Evolutionary conservation across 2,329 filamentous ascomycete genomes (phyloP), one percentile per base, ranked within the genome.

Genomic region (Bertia moriformis): DNA sequence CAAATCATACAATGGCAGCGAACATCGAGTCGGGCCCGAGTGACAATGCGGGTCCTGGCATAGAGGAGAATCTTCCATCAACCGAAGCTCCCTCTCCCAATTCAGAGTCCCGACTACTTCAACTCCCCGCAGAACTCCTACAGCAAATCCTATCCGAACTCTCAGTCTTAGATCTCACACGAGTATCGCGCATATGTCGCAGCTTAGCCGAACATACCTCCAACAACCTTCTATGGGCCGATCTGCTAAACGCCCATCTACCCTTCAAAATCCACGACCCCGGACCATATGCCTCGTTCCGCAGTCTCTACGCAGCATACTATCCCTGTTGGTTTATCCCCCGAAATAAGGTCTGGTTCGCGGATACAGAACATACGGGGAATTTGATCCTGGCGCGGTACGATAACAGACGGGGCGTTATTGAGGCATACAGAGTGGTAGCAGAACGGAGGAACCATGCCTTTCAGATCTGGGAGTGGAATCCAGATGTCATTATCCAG

Each of bases 261-360:
- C 22, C 22, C 7, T 10, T 27, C n/a, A 7, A 7, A n/a, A n/a
- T 27, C 22, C 7, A 7, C 7, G 22, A 27, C 22, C 22, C 22
- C 7, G 22, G 22, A 7, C 22, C n/a, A 10, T 27, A 10, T n/a
- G 7, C 22, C 7, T 27, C 22, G n/a, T 27, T 27, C 22, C 22
- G 22, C n/a, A 7, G 22, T 27, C 22, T 27, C 3, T 78, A 71
- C 50, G 58, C 65, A 33, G 60, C 67, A 19, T 69, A 76, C 46
- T 60, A 75, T 44, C 71, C 73, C 0, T 71, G 69, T 49, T 78
- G 74, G 75, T 78, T 78, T 46, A 61, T 80, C 2, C 57, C 68
- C 1, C 59, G 61, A 35, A 55, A 69, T 40, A 70, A 67, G 47
- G 59, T 80, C 41, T 80, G 75, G 75, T 75, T 78, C 45, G 61